These are phyloP conservation scores for Blakeslea trispora DNA, from an alignment of 371 early-diverging fungal species.

Conservation along the genomic window DNA sequence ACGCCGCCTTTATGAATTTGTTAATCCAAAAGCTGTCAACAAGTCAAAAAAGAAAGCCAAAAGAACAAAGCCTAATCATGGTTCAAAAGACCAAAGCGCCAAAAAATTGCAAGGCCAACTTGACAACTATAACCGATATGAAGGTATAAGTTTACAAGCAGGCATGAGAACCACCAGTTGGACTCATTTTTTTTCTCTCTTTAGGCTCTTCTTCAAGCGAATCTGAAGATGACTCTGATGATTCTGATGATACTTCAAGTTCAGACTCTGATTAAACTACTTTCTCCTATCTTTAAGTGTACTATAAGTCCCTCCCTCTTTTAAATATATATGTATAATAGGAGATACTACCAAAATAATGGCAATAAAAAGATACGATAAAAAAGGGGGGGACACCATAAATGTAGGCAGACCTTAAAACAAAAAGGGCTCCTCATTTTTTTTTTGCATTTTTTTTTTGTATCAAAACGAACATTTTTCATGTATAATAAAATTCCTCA, in stretches of 20 bases:
- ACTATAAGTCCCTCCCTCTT: neutral
- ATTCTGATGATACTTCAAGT: conserved; percentile 11
- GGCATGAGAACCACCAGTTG: too few relatives aligned
- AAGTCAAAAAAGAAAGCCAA: neutral
- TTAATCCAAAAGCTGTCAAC: conserved; percentile 30
- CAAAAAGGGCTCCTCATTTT: too few relatives aligned
- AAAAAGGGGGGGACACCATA: too few relatives aligned
- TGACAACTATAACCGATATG: conserved; percentile 1
- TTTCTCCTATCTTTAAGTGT: neutral
- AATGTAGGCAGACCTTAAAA: too few relatives aligned
- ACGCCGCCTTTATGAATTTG: conserved; percentile 79
- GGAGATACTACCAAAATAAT: too few relatives aligned
- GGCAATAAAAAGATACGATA: too few relatives aligned
- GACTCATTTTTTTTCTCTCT: too few relatives aligned
- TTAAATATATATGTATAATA: too few relatives aligned
- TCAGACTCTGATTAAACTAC: conserved; percentile 19
- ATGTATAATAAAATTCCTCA: neutral
- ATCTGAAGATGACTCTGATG: conserved; percentile 1
- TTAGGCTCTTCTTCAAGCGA: conserved; percentile 13
- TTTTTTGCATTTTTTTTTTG: too few relatives aligned
- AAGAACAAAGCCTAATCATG: neutral
- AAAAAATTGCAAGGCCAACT: conserved; percentile 11
- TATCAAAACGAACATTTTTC: too few relatives aligned
- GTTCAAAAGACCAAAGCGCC: neutral
- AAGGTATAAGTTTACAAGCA: too few relatives aligned